Evolutionary conservation across 345 rosid species (phyloP).

Genomic region (Raphanus sativus): DNA sequence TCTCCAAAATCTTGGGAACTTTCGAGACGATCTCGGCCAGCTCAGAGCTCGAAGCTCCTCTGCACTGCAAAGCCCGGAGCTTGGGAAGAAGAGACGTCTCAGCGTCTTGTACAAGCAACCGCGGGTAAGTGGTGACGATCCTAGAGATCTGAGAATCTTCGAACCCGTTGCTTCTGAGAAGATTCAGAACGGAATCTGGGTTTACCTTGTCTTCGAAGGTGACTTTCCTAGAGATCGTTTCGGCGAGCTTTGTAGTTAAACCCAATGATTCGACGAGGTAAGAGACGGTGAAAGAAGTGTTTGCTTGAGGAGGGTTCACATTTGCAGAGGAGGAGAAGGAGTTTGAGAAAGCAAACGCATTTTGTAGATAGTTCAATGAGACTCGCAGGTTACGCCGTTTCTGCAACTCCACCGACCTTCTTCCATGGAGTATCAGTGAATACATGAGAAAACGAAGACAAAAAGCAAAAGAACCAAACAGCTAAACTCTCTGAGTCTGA

Average conservation of each 20-base stretch:
- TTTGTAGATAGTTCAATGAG: background rate
- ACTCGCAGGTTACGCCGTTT: constrained; percentile 21
- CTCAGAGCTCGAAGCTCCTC: constrained; percentile 29
- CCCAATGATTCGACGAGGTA: constrained; percentile 38
- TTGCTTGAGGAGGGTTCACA: background rate
- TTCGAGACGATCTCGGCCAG: constrained; percentile 5
- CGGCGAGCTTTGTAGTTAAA: constrained; percentile 23
- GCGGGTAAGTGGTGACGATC: constrained; percentile 22
- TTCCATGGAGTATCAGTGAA: constrained; percentile 14
- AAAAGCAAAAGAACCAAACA: background rate
- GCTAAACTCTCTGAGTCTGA: background rate
- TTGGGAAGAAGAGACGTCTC: constrained; percentile 39
- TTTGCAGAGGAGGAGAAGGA: constrained; percentile 12
- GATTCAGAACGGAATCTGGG: constrained; percentile 29
- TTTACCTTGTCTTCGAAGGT: constrained; percentile 11
- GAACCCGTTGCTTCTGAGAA: constrained; percentile 38
- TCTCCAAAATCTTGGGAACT: constrained; percentile 18
- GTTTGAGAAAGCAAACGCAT: background rate
- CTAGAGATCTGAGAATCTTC: constrained; percentile 30
- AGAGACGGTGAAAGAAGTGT: constrained; percentile 17
- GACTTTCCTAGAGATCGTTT: constrained; percentile 21
- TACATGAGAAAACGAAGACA: background rate
- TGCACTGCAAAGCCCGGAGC: constrained; percentile 29
- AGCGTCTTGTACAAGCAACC: constrained; percentile 16
- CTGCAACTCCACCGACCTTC: constrained; percentile 22